Base-by-base conservation (phyloP, 495 filamentous ascomycete genomes). In the Xylaria cubensis region DNA sequence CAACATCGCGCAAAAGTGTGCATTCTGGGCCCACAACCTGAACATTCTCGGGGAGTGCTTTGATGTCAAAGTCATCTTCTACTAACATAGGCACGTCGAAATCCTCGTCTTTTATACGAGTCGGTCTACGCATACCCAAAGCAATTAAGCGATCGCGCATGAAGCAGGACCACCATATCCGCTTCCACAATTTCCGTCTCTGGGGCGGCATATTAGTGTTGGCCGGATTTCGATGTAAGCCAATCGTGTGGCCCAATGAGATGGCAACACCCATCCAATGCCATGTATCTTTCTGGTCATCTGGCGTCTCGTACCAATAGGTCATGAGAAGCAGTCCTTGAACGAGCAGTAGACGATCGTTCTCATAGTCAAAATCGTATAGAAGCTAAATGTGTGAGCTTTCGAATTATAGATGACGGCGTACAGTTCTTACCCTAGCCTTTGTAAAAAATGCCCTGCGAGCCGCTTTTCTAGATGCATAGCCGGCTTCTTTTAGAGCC, bases 131-230 rank as follows among this genome's bases (percentile, higher is more conserved):
- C 94, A 97, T 97, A 46, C 94, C 94, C 24, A 97, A 80, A 6
- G 94, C 94, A 70, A 97, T 92, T 44, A 97, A 81, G 53, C 93
- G 92, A 81, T 97, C 94, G 53, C 94, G 90, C 86, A 95, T 96
- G 75, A 95, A 96, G 69, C 92, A 94, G 61, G 92, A 94, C 94
- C 94, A 97, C 94, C 94, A 97, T 68, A 97, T 93, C 42, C 93
- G 85, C 80, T 94, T 97, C 93, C 93, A 95, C 73, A 97, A 83
- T 72, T 88, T 90, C 75, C 92, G 91, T 78, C 89, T 89, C 66
- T 88, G 86, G 24, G 85, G 75, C 36, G 91, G 86, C 91, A 95
- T 93, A 70, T 86, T 89, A 34, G 80, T 78, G 51, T 90, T 92
- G 51, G 91, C 90, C 44, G 93, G 93, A 75, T 97, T 91, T 55